Percentiles rank a stretch among this genome's conserved stretches.
phyloP scores from a whole-genome alignment of 139 green algal genomes.

The Micromonas pusilla region DNA sequence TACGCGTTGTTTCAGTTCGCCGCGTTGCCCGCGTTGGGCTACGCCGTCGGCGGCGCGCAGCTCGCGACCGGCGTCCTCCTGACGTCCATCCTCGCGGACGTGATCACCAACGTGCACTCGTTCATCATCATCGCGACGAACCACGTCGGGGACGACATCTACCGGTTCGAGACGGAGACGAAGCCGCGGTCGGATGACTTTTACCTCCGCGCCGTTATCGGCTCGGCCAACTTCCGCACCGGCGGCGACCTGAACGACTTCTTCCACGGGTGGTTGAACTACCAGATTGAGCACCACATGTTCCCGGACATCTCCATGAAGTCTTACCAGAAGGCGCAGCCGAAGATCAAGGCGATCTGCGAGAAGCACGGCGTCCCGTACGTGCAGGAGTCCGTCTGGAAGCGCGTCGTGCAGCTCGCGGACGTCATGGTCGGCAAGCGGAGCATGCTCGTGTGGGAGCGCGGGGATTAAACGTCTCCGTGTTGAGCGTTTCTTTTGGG shows the following conservation, averaged over 20 bases:
- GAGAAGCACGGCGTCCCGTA: conserved; percentile 39
- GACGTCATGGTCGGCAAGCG: conserved; percentile 36
- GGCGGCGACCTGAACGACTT: conserved; percentile 33
- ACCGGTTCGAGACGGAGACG: conserved; percentile 29
- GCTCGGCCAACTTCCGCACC: conserved; percentile 36
- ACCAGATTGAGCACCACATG: conserved; percentile 43
- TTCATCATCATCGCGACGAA: conserved; percentile 40
- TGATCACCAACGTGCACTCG: conserved; percentile 38
- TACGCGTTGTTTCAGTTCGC: conserved; percentile 23
- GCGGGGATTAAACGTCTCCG: conserved; percentile 18
- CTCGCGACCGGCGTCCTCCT: neutral
- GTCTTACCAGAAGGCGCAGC: conserved; percentile 35
- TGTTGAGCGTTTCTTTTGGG: neutral
- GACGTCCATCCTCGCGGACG: conserved; percentile 27
- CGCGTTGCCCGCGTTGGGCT: neutral
- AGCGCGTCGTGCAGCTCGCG: conserved; percentile 22
- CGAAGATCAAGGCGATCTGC: conserved; percentile 32
- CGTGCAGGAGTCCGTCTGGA: conserved; percentile 35
- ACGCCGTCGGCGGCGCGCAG: conserved; percentile 14
- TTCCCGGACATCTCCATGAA: conserved; percentile 35
- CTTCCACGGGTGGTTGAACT: conserved; percentile 41
- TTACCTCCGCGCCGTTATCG: conserved; percentile 36
- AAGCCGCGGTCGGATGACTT: conserved; percentile 31
- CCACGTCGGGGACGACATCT: conserved; percentile 36
- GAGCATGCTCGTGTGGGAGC: conserved; percentile 33